Percentiles rank a stretch among this genome's conserved stretches.
These are phyloP conservation scores for Xerocomus potaroensis DNA, from an alignment of 768 basidiomycete species.

Conservation along the genomic window DNA sequence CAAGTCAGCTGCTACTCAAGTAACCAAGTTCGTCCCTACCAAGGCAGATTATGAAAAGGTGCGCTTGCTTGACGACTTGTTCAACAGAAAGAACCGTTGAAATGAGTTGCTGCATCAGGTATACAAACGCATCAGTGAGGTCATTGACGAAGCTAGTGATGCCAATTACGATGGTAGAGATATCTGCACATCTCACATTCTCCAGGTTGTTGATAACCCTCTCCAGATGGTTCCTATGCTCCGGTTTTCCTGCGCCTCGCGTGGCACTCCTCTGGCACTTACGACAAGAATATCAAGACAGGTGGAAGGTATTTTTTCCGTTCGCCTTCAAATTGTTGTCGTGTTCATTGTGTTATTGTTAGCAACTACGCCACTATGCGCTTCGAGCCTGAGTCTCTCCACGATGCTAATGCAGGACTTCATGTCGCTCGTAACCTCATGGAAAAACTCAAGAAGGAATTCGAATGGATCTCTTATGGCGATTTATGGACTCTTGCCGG, in stretches of 20 bases:
- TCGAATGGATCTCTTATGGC: conserved; percentile 93
- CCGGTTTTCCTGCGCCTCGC: conserved; percentile 87
- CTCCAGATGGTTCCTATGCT: conserved; percentile 79
- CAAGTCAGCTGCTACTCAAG: conserved; percentile 60
- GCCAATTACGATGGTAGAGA: conserved; percentile 82
- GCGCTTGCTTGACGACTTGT: conserved; percentile 7
- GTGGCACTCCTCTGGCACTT: conserved; percentile 94
- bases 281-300: conserved; percentile 71
- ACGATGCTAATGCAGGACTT: conserved; percentile 82
- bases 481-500: conserved; percentile 97
- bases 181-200: not conserved
- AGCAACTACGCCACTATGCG: conserved; percentile 99
- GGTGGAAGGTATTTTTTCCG: conserved; percentile 69
- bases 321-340: not conserved
- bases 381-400: conserved; percentile 82
- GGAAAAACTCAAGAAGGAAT: conserved; percentile 84
- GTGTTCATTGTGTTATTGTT: conserved; percentile 4
- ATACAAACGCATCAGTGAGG: conserved; percentile 83
- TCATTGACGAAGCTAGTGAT: conserved; percentile 66
- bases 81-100: not conserved
- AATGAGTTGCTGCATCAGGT: conserved; percentile 46
- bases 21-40: conserved; percentile 66
- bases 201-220: conserved; percentile 3
- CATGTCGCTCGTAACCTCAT: conserved; percentile 75
- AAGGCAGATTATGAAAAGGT: conserved; percentile 92